Base-by-base conservation (phyloP, 164 flowering plant genomes). In the Stephania japonica region DNA sequence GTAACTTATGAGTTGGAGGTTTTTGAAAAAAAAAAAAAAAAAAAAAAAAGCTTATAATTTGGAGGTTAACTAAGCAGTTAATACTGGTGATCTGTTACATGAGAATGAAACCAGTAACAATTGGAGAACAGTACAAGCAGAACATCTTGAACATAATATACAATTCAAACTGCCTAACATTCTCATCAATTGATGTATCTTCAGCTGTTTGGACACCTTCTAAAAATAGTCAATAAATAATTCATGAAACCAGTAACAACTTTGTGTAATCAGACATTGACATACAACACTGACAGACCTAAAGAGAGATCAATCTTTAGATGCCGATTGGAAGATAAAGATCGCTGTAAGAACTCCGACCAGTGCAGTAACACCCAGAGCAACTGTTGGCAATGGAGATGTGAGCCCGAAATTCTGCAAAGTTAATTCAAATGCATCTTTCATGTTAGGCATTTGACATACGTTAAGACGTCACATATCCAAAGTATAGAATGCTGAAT, bases 391-490 rank as follows among this genome's bases (percentile, higher is more conserved):
- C 73, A 91, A 80, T 13, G 97, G 97, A 7, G 81, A 0, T 67
- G 89, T 77, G 23, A 94, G 91, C 68, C 97, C 97, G 70, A 94
- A 87, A 77, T 94, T 94, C 98, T 94, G 97, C 87, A 87, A 71
- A 76, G 76, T 1, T n/a, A 70, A 77, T 66, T 66, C 12, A 1
- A 72, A 44, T n/a, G 75, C 44, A 42, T 38, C 32, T 70, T 42
- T 44, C 6, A 59, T 59, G 21, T 7, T n/a, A n/a, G 64, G 8
- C 21, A 0, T 59, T 9, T 24, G 7, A 19, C 64, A 1, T 59
- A 59, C 19, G n/a, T 59, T 59, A 59, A 10, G 24, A 0, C 64
- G 21, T 4, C 10, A 13, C 59, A 50, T 14, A 50, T 13, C 59
- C 59, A 50, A 50, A 50, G 19, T 13, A 8, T 19, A 6, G 59